Base-by-base conservation (phyloP, 1,139 yeast species). In the Tardiomyces digboiensis region DNA sequence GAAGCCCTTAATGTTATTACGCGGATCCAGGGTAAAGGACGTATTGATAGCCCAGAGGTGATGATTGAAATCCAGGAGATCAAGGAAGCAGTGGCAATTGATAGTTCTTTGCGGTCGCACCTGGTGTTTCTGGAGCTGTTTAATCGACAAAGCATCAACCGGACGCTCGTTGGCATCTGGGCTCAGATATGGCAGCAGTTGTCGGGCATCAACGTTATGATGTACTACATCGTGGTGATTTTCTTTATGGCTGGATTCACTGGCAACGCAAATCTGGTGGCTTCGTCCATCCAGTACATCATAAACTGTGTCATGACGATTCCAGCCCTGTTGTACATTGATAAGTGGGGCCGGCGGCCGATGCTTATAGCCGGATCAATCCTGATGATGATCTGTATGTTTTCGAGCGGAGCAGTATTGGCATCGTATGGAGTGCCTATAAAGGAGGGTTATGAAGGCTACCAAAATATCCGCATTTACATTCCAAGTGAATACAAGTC, bases 1-100 rank as follows among this genome's bases (percentile, higher is more conserved):
- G 81, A 79, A 50, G 79, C 83, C 39, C 74, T 72, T 54, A 57
- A 58, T 2, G 69, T 78, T 45, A 72, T 80, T 43, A 59, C 82
- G 22, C 60, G 64, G 36, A 66, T 78, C 16, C 33, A 26, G 33
- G 33, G 33, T 3, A 26, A 26, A 26, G 33, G 33, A 5, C 33
- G 33, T 16, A 26, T 26, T 16, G 33, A 26, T 16, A 26, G 33
- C 10, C 33, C 33, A n/a, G 33, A 26, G 10, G 33, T 26, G 16
- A 26, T 26, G 19, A 23, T 19, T 4, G 41, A 39, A 19, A 19
- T 26, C 21, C 29, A 26, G 19, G 41, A 39, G n/a, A 39, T 39
- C 36, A 29, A 19, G 13, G n/a, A 19, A 19, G 19, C 29, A 21
- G 41, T 21, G 4, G 41, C 21, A 18, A 13, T 19, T 8, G 41